Base-by-base conservation (phyloP, 2,329 filamentous ascomycete genomes). In the Nothophaeocryptopus gaeumannii region DNA sequence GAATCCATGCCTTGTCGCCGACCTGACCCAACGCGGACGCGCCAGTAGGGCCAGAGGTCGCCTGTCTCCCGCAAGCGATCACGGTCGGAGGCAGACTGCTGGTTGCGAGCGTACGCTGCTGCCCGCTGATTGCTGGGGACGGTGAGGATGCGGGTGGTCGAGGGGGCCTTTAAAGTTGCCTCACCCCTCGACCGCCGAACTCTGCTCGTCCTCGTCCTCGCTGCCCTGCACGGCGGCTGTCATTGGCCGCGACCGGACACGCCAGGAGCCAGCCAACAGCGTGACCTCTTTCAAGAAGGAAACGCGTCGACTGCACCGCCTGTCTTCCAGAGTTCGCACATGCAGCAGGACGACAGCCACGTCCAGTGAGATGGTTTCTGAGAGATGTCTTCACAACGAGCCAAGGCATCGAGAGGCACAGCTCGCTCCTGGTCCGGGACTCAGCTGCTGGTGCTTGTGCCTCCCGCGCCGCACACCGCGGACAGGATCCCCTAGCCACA, bases 391-490 rank as follows among this genome's bases (percentile, higher is more conserved):
- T 33, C 30, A 34, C 40, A 13, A 31, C 39, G 31, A 20, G 39
- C 7, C 39, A 15, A 32, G 30, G n/a, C 20, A 26, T 26, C 4
- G 20, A 26, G 20, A 38, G 35, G 35, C 9, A 13, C 33, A 35
- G 12, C 33, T 12, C 12, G 33, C 33, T n/a, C 11, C 11, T 13
- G 43, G 16, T 15, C 33, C 35, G 43, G 43, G 32, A 46, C 43
- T 46, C 43, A 32, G 13, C 43, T 38, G 35, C 13, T 47, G 36
- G 38, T 16, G 35, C 31, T 26, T 42, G 45, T 38, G 29, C 39
- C 46, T 43, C 39, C 39, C 39, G 45, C 39, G 30, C 39, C 45
- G 45, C 35, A 20, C 37, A 10, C 45, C 45, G 39, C 39, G 31
- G 34, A 31, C 35, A 36, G 43, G 20, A 38, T 31, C 14, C 29